A percentile compares a stretch with the other conserved stretches of the same genome.
phyloP scores from a whole-genome alignment of 306 rosid genomes.

The Cicer judaicum region DNA sequence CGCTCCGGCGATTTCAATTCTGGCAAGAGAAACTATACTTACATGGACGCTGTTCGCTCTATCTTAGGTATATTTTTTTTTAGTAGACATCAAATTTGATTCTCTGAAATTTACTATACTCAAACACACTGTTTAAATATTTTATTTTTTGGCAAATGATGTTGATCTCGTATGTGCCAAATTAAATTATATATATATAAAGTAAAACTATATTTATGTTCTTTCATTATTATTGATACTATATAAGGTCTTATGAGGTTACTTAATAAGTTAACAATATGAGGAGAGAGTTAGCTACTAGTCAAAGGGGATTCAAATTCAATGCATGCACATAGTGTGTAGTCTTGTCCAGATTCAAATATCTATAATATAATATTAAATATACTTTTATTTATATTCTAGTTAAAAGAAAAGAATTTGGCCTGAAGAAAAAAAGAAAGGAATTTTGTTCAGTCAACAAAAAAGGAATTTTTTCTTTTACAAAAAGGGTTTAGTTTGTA shows the following conservation, averaged over 20 bases:
- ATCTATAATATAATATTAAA: background rate
- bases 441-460: too few species aligned
- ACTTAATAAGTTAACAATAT: background rate
- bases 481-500: background rate
- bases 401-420: background rate
- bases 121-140: background rate
- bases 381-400: background rate
- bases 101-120: too few species aligned
- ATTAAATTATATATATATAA: too few species aligned
- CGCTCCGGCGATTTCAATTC: conserved; percentile 52
- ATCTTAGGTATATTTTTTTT: conserved; percentile 52
- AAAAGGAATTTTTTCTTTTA: background rate
- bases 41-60: conserved; percentile 65
- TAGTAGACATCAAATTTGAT: too few species aligned
- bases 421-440: too few species aligned
- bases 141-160: background rate
- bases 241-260: background rate
- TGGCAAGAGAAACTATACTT: conserved; percentile 62
- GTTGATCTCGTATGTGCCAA: background rate
- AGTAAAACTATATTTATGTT: background rate
- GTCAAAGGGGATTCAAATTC: background rate
- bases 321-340: background rate
- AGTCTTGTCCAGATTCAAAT: background rate
- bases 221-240: background rate
- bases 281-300: background rate